A percentile compares a stretch with the other conserved stretches of the same genome.
Evolutionary conservation across 1,284 basidiomycete genomes (phyloP).

Genomic region (Trichosporon sp.): DNA sequence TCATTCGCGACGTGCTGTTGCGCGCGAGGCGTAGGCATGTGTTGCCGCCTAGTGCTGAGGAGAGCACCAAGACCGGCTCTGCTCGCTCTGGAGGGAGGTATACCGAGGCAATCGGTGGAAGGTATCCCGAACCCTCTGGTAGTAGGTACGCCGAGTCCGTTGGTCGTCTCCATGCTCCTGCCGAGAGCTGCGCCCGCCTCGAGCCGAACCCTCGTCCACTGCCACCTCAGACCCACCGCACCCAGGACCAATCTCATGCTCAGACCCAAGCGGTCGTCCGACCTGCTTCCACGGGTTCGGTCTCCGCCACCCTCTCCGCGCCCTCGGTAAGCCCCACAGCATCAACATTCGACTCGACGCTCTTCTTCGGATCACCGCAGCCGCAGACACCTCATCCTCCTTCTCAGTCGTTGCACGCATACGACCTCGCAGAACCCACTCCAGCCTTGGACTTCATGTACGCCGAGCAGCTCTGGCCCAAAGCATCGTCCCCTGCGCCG

Average conservation of each 20-base stretch:
- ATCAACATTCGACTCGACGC: not conserved
- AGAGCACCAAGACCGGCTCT: no score
- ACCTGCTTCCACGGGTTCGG: not conserved
- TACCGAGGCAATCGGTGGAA: no score
- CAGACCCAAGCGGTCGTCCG: not conserved
- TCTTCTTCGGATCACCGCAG: not conserved
- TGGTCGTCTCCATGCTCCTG: not conserved
- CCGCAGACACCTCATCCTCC: no score
- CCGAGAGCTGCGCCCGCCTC: not conserved
- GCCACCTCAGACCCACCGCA: not conserved
- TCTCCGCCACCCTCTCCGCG: not conserved
- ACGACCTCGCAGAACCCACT: not conserved
- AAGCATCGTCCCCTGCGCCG: not conserved
- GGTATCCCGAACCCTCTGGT: no score
- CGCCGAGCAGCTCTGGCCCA: constrained; percentile 34
- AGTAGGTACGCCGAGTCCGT: no score
- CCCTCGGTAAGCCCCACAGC: not conserved
- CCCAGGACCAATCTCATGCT: not conserved
- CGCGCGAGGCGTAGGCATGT: constrained; percentile 31
- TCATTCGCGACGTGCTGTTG: constrained; percentile 33
- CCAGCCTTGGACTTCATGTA: constrained; percentile 32
- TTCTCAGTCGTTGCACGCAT: no score
- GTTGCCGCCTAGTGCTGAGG: constrained; percentile 25
- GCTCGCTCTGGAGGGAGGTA: no score
- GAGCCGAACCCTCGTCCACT: not conserved